Base-by-base conservation (phyloP, 495 filamentous ascomycete genomes). In the Aspergillus coremiiformis region DNA sequence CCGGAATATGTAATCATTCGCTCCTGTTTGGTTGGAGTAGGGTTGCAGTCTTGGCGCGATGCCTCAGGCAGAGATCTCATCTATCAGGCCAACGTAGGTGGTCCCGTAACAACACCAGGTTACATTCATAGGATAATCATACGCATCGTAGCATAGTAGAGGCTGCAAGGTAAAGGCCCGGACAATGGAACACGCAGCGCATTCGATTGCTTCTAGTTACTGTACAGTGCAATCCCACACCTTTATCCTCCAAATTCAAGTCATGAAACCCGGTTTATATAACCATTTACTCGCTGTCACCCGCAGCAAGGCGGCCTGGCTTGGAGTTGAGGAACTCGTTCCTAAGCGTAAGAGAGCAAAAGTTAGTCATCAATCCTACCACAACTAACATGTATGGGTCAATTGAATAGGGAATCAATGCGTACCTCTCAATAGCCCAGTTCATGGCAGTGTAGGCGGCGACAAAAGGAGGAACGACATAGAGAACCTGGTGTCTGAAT, bases 321-420 rank as follows among this genome's bases (percentile, higher is more conserved):
- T 96, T 96, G 62, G 87, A 93, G 80, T 94, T 93, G 59, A 93
- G 77, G 75, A 84, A 93, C 63, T 94, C 79, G 76, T 96, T 96
- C 68, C 90, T 95, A 51, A 21, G 41, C 22, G 15, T 20, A 47
- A 4, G 19, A 53, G 29, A 45, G 21, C 23, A 12, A 48, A 30
- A 3, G 52, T 55, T 27, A 56, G 55, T 35, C 14, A 21, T 10
- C 4, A 4, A 17, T 17, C 19, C 9, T 32, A 4, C 15, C 15
- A 49, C 20, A 19, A 20, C 15, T 19, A 19, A 26, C 3, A 39
- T 35, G 29, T 39, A 46, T 43, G 52, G 56, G 44, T 37, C 17
- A 44, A 12, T 5, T 33, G 9, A 21, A 1, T n/a, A 20, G 8
- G 6, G 11, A 8, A 47, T 21, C 43, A 30, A 23, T 14, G 49